phyloP scores from a whole-genome alignment of 495 filamentous ascomycete species.

The Aspergillus biplanus region DNA sequence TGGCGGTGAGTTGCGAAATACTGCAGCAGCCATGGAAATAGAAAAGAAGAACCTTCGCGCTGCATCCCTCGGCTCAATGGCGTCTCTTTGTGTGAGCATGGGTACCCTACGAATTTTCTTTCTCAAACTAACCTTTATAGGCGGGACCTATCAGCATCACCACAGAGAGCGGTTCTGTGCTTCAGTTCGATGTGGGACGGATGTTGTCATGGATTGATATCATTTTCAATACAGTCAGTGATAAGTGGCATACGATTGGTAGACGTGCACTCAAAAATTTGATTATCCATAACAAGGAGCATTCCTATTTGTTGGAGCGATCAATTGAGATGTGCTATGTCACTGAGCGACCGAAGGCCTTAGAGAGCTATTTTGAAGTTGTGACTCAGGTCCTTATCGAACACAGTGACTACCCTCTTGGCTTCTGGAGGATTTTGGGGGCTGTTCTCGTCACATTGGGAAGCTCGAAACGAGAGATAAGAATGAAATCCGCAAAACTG shows the following conservation, averaged over 20 bases:
- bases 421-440: constrained; percentile 88
- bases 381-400: constrained; percentile 84
- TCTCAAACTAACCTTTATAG: constrained; percentile 33
- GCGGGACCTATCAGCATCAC: constrained; percentile 86
- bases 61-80: constrained; percentile 94
- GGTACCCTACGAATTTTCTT: background rate
- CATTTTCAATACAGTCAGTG: constrained; percentile 87
- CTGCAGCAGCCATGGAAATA: constrained; percentile 91
- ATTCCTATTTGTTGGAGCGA: constrained; percentile 79
- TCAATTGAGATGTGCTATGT: constrained; percentile 89
- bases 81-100: constrained; percentile 75
- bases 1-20: constrained; percentile 66
- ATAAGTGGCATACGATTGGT: constrained; percentile 90
- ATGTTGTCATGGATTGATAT: constrained; percentile 94
- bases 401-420: constrained; percentile 73
- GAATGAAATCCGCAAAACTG: constrained; percentile 85
- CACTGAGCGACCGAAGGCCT: constrained; percentile 67
- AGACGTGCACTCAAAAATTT: constrained; percentile 87
- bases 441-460: constrained; percentile 89
- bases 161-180: constrained; percentile 77
- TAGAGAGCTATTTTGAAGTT: constrained; percentile 95
- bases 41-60: constrained; percentile 90
- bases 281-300: constrained; percentile 85
- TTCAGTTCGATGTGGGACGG: constrained; percentile 88
- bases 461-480: constrained; percentile 82